phyloP scores from a whole-genome alignment of 2,329 filamentous ascomycete genomes.

The Scedosporium apiospermum region DNA sequence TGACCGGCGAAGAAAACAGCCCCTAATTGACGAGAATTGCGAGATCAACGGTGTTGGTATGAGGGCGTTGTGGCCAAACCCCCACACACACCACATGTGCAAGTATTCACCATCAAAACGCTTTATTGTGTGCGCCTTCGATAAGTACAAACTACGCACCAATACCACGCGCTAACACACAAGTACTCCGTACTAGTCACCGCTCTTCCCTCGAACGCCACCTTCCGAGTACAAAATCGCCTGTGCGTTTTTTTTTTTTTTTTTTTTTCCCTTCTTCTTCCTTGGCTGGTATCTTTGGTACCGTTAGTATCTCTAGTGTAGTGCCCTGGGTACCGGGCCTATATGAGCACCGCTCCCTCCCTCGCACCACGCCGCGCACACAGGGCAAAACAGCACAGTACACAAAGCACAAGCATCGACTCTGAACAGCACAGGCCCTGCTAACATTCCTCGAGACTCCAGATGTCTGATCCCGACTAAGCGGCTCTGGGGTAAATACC shows the following conservation, averaged over 20 bases:
- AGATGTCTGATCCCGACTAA: not conserved
- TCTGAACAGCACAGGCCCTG: not conserved
- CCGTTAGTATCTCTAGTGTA: too few species aligned
- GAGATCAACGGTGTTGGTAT: too few species aligned
- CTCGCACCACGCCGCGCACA: too few species aligned
- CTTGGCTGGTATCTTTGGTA: too few species aligned
- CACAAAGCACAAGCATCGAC: not conserved
- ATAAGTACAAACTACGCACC: conserved; percentile 2
- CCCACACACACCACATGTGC: too few species aligned
- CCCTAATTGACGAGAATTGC: too few species aligned
- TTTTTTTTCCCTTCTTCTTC: too few species aligned
- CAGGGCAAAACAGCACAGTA: too few species aligned
- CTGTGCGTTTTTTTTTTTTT: not conserved
- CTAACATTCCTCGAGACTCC: not conserved
- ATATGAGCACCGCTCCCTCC: not conserved
- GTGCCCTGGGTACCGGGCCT: too few species aligned
- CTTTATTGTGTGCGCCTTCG: not conserved
- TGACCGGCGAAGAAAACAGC: too few species aligned
- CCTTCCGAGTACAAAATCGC: not conserved
- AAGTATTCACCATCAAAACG: not conserved
- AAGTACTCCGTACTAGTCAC: conserved; percentile 12
- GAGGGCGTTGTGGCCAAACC: too few species aligned
- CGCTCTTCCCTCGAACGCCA: conserved; percentile 13
- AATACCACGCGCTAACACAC: conserved; percentile 10
- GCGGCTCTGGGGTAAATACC: conserved; percentile 6